Base-by-base conservation (phyloP, 306 rosid species). In the Begonia loranthoides region DNA sequence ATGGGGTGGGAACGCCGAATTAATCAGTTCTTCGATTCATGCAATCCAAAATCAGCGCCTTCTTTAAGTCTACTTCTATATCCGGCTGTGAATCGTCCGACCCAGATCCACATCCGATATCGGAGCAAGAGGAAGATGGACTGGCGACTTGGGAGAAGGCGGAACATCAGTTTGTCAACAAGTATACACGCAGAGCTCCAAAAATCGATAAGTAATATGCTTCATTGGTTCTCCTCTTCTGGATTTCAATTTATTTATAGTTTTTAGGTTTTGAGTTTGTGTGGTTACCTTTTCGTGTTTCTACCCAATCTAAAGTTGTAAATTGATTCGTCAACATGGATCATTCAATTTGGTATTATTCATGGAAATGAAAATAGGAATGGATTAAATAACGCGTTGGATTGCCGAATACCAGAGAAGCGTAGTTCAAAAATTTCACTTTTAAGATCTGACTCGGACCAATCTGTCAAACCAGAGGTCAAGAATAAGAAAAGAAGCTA, bases 401-500 rank as follows among this genome's bases (percentile, higher is more conserved):
- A 41, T 1, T 13, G 17, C 51, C 56, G 53, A 17, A 38, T 54
- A 46, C n/a, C 17, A 50, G 41, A 43, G 51, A 54, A 21, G 47
- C 41, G 44, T 21, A 4, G 15, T 56, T 50, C 59, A 0, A 54
- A 54, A 13, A 12, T 50, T 15, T 50, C 58, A 1, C 36, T 46
- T 47, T 8, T 59, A 13, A 52, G 54, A 33, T 58, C 60, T 0
- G 61, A 57, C 50, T 60, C 58, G 0, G 28, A 43, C 4, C 12
- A 22, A 14, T 58, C 63, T 39, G 73, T 66, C 40, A 78, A 13
- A 68, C 46, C 75, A 1, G 50, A 72, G 48, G 64, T 50, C 13
- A 79, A 78, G 72, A 89, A 85, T 67, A 79, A 89, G 81, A 85
- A 84, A 66, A 77, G 90, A 70, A 79, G 75, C 75, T 85, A 85